phyloP scores from a whole-genome alignment of 305 asterid species.

The Fraxinus platypoda region DNA sequence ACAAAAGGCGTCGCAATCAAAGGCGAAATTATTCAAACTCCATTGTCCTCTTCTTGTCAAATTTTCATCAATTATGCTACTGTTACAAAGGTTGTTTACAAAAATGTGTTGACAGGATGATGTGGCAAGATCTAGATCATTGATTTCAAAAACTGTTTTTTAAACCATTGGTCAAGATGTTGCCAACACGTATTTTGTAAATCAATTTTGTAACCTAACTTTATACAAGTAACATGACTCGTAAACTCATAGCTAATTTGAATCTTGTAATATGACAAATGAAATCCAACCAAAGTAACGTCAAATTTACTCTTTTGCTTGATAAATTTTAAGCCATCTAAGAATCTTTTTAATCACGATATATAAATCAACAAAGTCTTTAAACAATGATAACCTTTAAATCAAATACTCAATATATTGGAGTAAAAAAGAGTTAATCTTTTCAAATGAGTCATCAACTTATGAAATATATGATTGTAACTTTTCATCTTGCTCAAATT shows the following conservation, averaged over 20 bases:
- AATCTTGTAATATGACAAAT: neutral
- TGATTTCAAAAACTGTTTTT: no score
- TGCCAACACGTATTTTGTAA: no score
- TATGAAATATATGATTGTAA: no score
- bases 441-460: neutral
- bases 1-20: conserved; percentile 10
- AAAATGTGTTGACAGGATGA: no score
- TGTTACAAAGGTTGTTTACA: no score
- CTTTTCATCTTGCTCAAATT: no score
- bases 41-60: neutral
- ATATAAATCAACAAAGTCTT: neutral
- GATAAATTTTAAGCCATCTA: neutral
- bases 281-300: neutral
- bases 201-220: no score
- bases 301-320: neutral
- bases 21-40: neutral
- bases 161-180: no score
- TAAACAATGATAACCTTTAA: neutral
- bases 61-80: neutral
- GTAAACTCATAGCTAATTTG: neutral
- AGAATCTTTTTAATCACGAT: neutral
- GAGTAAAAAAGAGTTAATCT: neutral
- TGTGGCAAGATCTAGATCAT: no score
- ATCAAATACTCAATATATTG: neutral
- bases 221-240: no score